A percentile compares a stretch with the other conserved stretches of the same genome.
phyloP scores from a whole-genome alignment of 495 filamentous ascomycete species.

The Pseudevernia furfuracea region DNA sequence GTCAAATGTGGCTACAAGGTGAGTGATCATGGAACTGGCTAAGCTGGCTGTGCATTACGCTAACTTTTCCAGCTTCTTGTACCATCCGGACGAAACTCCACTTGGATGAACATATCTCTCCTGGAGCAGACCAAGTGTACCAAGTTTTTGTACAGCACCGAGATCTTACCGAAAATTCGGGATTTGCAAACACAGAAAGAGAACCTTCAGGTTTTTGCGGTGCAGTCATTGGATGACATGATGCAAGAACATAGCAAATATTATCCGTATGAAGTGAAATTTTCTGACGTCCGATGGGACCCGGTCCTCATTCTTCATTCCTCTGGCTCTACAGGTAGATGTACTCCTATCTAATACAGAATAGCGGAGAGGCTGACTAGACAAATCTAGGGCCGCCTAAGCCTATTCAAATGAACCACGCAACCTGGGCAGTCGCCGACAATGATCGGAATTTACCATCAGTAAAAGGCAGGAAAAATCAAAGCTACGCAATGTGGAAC shows the following conservation, averaged over 20 bases:
- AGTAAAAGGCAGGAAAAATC: slow-evolving; percentile 27
- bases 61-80: slow-evolving; percentile 21
- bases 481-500: slow-evolving; percentile 25
- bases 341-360: background rate
- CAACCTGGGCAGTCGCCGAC: slow-evolving; percentile 27
- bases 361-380: background rate
- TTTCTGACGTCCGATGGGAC: slow-evolving; percentile 16
- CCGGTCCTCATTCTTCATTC: slow-evolving; percentile 27
- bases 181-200: background rate
- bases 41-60: slow-evolving; percentile 9
- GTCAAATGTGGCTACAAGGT: slow-evolving; percentile 35
- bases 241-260: slow-evolving; percentile 8
- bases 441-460: slow-evolving; percentile 29
- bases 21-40: slow-evolving; percentile 11
- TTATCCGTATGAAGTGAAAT: slow-evolving; percentile 18
- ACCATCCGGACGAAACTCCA: slow-evolving; percentile 23
- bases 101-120: slow-evolving; percentile 21
- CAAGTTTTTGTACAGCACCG: slow-evolving; percentile 22
- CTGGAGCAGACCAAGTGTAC: slow-evolving; percentile 24
- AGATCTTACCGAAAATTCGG: slow-evolving; percentile 12
- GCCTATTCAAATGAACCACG: slow-evolving; percentile 28
- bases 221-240: slow-evolving; percentile 18
- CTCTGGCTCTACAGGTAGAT: slow-evolving; percentile 26
- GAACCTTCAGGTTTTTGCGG: background rate
- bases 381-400: slow-evolving; percentile 23